Percentiles rank a stretch among this genome's conserved stretches.
Evolutionary conservation across 2,329 filamentous ascomycete genomes (phyloP).

Genomic region (Sclerotinia glacialis): DNA sequence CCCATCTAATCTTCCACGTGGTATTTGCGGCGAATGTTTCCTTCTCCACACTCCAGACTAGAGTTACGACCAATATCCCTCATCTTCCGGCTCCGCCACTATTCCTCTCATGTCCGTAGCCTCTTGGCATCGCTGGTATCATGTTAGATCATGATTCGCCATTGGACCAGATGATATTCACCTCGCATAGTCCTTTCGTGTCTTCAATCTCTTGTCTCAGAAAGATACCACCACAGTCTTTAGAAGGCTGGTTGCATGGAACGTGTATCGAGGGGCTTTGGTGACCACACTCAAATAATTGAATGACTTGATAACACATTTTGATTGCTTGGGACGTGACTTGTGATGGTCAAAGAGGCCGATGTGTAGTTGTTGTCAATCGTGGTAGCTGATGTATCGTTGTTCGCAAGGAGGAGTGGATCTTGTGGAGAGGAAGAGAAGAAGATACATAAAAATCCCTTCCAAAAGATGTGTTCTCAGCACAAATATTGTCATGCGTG

Average conservation of each 20-base stretch:
- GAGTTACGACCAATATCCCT: constrained; percentile 31
- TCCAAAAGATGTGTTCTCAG: background rate
- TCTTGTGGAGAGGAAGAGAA: background rate
- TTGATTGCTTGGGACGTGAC: constrained; percentile 2
- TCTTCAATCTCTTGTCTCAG: constrained; percentile 33
- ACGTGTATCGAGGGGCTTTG: constrained; percentile 26
- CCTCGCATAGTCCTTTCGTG: constrained; percentile 27
- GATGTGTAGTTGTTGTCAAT: background rate
- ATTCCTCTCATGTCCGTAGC: constrained; percentile 22
- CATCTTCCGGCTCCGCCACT: constrained; percentile 26
- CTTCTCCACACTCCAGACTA: background rate
- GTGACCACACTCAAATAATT: constrained; percentile 35
- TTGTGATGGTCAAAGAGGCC: background rate
- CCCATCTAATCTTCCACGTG: background rate
- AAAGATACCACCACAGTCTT: constrained; percentile 31
- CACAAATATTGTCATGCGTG: constrained; percentile 6
- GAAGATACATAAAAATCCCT: background rate
- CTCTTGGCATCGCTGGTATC: constrained; percentile 27
- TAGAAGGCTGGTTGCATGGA: constrained; percentile 28
- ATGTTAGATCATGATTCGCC: constrained; percentile 13
- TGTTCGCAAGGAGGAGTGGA: background rate
- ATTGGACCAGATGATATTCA: background rate
- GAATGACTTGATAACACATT: constrained; percentile 37
- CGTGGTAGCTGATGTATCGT: background rate
- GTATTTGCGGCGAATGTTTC: background rate